These are phyloP conservation scores for Heliosperma pusillum DNA, from an alignment of 148 eudicot genomes.

Conservation along the genomic window DNA sequence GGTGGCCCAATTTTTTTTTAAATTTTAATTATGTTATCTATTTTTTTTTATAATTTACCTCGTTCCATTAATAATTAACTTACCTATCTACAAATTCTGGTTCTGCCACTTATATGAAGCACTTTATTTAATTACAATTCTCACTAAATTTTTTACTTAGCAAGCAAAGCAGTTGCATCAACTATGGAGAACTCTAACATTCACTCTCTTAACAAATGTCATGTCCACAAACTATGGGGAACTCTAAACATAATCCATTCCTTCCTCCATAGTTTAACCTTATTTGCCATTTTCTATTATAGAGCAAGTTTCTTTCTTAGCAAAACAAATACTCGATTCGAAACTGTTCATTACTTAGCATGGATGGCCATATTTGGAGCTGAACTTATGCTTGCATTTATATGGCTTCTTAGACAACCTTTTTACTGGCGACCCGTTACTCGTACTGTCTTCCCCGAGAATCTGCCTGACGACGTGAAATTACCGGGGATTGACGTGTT, in stretches of 20 bases:
- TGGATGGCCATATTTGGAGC: conserved; percentile 29
- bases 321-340: not conserved
- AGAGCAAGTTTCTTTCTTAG: conserved; percentile 23
- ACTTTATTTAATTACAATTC: not conserved
- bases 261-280: conserved; percentile 26
- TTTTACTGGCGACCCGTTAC: conserved; percentile 38
- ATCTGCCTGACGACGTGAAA: conserved; percentile 30
- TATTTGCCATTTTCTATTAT: conserved; percentile 32
- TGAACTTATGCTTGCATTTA: conserved; percentile 39
- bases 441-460: conserved; percentile 37
- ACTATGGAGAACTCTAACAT: conserved; percentile 19
- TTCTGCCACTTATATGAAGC: not conserved
- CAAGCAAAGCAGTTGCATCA: not conserved
- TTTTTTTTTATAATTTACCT: too few relatives aligned
- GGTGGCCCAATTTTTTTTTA: too few relatives aligned
- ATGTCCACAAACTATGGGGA: conserved; percentile 21
- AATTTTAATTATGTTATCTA: too few relatives aligned
- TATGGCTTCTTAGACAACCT: conserved; percentile 39
- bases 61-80: too few relatives aligned
- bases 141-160: not conserved
- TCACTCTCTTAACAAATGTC: conserved; percentile 35
- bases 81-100: too few relatives aligned
- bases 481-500: conserved; percentile 52
- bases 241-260: conserved; percentile 27
- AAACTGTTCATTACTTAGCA: conserved; percentile 17